Percentiles rank a stretch among this genome's conserved stretches.
phyloP scores from a whole-genome alignment of 148 eudicot species.

The Tetragonia tetragonoides region DNA sequence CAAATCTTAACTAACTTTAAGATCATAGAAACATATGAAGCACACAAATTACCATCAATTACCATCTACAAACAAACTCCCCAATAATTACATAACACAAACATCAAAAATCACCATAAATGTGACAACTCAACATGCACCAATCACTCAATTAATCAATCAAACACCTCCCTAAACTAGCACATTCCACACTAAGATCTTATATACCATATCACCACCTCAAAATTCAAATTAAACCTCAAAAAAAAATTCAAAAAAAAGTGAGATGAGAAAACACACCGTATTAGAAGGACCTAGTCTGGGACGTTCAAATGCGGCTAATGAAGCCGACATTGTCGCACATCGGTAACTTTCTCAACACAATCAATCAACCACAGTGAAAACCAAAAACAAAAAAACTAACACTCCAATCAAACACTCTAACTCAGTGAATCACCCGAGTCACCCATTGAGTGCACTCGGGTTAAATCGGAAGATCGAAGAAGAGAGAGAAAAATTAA shows the following conservation, averaged over 20 bases:
- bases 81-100: background rate
- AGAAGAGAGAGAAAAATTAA: slow-evolving; percentile 6
- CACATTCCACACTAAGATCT: slow-evolving; percentile 12
- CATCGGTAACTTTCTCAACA: slow-evolving; percentile 18
- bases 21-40: too few species aligned
- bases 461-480: slow-evolving; percentile 14
- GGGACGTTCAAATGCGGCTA: slow-evolving; percentile 55
- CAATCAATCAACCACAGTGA: background rate
- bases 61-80: too few species aligned
- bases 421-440: background rate
- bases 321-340: slow-evolving; percentile 49
- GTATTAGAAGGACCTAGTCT: slow-evolving; percentile 52
- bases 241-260: background rate
- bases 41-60: too few species aligned
- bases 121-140: slow-evolving; percentile 13
- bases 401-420: background rate
- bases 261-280: slow-evolving; percentile 27
- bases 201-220: slow-evolving; percentile 12
- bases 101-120: slow-evolving; percentile 3
- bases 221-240: background rate
- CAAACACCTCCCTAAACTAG: background rate
- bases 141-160: background rate
- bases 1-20: too few species aligned
- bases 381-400: background rate
- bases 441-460: slow-evolving; percentile 26